Conservation (phyloP, 1,284 basidiomycete genomes). For the Puccinia polysora region DNA sequence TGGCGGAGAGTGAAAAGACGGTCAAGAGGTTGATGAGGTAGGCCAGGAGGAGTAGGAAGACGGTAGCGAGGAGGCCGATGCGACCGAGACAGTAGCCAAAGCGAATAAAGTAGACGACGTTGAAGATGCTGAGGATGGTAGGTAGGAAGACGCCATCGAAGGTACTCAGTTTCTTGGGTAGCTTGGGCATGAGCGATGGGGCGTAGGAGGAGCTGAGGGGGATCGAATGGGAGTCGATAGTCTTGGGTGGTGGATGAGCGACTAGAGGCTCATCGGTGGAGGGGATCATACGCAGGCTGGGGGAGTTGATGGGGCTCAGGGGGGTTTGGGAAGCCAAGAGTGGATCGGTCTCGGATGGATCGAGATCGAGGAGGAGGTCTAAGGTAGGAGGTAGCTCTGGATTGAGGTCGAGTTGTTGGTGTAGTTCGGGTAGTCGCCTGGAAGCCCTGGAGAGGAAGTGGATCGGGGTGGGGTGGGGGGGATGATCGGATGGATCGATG, state of each 20-base stretch:
- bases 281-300: background rate
- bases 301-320: background rate
- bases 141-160: conserved; percentile 41
- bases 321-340: background rate
- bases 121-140: conserved; percentile 41
- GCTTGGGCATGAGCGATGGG: background rate
- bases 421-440: conserved; percentile 33
- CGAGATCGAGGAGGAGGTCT: background rate
- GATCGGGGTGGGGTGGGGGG: background rate
- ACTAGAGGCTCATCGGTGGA: no score
- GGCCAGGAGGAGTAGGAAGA: conserved; percentile 15
- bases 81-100: conserved; percentile 29
- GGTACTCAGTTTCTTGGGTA: conserved; percentile 13
- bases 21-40: conserved; percentile 35
- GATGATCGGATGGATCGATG: background rate
- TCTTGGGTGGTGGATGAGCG: background rate
- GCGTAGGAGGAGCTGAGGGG: background rate
- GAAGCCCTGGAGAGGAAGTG: conserved; percentile 40
- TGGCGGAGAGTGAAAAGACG: conserved; percentile 39
- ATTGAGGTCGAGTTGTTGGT: conserved; percentile 35
- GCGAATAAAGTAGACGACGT: conserved; percentile 38
- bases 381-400: conserved; percentile 15
- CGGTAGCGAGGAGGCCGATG: conserved; percentile 14
- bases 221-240: background rate
- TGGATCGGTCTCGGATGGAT: conserved; percentile 17